These are phyloP conservation scores for Phytophthora hibernalis DNA, from an alignment of 352 stramenopile species.

Conservation along the genomic window DNA sequence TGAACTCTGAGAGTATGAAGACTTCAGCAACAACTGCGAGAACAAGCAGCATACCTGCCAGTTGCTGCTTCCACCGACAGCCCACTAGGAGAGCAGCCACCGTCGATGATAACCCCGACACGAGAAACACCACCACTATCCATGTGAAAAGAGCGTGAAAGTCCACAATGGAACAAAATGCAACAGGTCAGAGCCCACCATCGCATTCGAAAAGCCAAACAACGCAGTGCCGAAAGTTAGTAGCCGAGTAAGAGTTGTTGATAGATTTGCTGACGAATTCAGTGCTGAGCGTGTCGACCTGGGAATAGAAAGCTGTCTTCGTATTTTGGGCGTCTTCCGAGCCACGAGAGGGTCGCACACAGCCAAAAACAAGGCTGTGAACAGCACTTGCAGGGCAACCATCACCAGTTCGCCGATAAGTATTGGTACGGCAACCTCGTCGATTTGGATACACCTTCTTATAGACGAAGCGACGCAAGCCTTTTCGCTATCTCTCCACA, in stretches of 20 bases:
- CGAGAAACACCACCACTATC: conserved; percentile 34
- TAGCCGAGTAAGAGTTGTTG: conserved; percentile 8
- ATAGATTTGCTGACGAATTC: neutral
- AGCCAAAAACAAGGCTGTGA: conserved; percentile 26
- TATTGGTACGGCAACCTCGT: conserved; percentile 15
- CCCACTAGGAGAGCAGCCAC: conserved; percentile 24
- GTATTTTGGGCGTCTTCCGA: conserved; percentile 15
- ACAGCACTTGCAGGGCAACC: conserved; percentile 24
- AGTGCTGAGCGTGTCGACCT: neutral
- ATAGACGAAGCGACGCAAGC: conserved; percentile 15
- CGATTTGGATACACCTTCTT: conserved; percentile 5
- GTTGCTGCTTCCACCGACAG: conserved; percentile 25
- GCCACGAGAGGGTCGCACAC: neutral
- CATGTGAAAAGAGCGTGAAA: conserved; percentile 36
- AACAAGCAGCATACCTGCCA: conserved; percentile 30
- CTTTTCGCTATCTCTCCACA: conserved; percentile 32
- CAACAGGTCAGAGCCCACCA: conserved; percentile 34
- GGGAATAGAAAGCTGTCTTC: conserved; percentile 7
- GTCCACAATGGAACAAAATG: conserved; percentile 38
- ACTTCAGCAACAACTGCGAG: conserved; percentile 21
- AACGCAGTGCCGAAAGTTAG: conserved; percentile 17
- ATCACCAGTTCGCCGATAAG: conserved; percentile 21
- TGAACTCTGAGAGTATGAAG: conserved; percentile 27
- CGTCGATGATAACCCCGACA: conserved; percentile 36
- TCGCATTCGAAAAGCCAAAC: conserved; percentile 24